Conservation (phyloP, 495 filamentous ascomycete species). For the Talaromyces thailandensis region DNA sequence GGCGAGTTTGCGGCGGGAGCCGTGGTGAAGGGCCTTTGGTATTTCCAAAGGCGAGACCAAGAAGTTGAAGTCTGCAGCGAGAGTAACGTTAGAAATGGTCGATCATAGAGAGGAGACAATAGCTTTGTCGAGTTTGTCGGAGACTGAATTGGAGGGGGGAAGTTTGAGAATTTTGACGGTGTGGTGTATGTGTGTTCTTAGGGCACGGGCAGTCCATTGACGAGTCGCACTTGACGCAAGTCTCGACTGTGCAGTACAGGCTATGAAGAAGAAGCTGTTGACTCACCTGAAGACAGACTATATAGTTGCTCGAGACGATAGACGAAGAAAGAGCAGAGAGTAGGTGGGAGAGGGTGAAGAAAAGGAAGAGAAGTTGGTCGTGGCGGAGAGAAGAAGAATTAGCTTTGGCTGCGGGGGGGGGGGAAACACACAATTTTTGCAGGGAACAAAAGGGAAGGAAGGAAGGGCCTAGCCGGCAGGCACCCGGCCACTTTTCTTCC, state of each 20-base stretch:
- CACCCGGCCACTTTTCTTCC: not conserved
- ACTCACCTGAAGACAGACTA: not conserved
- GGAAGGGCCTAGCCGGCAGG: not conserved
- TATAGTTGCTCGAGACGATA: not conserved
- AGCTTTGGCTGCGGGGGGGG: not conserved
- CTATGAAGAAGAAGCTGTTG: not conserved
- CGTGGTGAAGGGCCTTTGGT: constrained; percentile 64
- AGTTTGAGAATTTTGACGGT: not conserved
- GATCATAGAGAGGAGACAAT: not conserved
- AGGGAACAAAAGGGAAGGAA: not conserved
- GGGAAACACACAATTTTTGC: not conserved
- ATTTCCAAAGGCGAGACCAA: constrained; percentile 53
- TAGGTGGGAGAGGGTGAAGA: not conserved
- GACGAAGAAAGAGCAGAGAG: not conserved
- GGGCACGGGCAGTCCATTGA: not conserved
- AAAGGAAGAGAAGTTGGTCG: not conserved
- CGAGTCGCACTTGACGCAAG: not conserved
- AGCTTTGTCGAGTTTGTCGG: not conserved
- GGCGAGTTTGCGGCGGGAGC: constrained; percentile 58
- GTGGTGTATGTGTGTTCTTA: not conserved
- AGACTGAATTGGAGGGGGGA: not conserved
- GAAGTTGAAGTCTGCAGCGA: not conserved
- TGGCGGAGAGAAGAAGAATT: not conserved
- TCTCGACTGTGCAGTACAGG: not conserved
- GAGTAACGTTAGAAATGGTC: not conserved